Base-by-base conservation (phyloP, 306 rosid species). In the Rosa multiflora region DNA sequence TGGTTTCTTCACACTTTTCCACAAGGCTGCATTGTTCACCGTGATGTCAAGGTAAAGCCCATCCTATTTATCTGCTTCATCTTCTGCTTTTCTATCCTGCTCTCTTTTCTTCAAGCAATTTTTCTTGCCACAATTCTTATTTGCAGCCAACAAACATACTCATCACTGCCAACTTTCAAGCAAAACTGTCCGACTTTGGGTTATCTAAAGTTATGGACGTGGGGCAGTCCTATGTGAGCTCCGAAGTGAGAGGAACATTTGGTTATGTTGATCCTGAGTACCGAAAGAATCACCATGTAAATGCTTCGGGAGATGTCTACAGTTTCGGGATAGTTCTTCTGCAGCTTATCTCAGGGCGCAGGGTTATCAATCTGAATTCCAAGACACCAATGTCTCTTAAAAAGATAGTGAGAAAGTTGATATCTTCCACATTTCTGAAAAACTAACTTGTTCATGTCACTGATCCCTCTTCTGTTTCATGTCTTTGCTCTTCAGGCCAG, bases 261-360 rank as follows among this genome's bases (percentile, higher is more conserved):
- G 90, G 97, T 72, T 92, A 90, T 71, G 90, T 86, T 3, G 94
- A 92, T 82, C 94, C 97, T 21, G 94, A 88, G 77, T 88, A 86
- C 70, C 40, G 86, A 71, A 59, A n/a, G 80, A 86, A 84, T 73
- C 91, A 75, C 88, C 97, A 70, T 49, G 94, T 92, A 74, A 90
- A 90, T 76, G 84, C 90, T 77, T 85, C 87, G 1, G 93, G 93
- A 44, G 90, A 87, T 83, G 90, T 92, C 75, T 88, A 90, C 79
- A 87, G 93, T 70, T 88, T 92, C 32, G 94, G 94, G 47, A 86
- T 90, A 55, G 91, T 88, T 39, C 84, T 90, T 21, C 70, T 90
- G 49, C 94, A 92, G 69, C 85, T 90, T 74, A 82, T 90, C 29
- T 88, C 93, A 5, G 90, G 93, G 75, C 87, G 82, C 80, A 86